Evolutionary conservation across 495 filamentous ascomycete species (phyloP).

Genomic region (Tirmania nivea): DNA sequence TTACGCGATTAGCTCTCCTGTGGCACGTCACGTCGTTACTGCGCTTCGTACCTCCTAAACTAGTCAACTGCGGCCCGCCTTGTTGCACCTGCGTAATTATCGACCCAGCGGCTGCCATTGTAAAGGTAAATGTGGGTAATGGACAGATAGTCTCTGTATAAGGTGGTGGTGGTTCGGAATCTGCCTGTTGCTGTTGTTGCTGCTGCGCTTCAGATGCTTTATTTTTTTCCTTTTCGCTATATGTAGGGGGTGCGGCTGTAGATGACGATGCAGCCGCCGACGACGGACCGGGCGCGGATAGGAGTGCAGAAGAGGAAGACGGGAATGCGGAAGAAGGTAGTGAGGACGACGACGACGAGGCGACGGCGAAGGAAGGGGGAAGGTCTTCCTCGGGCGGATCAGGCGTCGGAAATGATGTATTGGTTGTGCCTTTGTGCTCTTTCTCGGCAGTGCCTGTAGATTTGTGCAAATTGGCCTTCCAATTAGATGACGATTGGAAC

Average conservation of each 20-base stretch:
- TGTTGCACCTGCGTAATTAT: conserved; percentile 98
- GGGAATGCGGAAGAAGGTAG: background rate
- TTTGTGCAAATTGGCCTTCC: background rate
- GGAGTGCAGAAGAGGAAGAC: background rate
- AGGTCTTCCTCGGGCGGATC: background rate
- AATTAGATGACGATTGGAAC: background rate
- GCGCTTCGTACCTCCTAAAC: conserved; percentile 49
- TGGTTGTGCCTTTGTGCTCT: background rate
- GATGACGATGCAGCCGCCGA: background rate
- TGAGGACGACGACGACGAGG: conserved; percentile 1
- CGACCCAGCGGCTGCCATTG: conserved; percentile 95
- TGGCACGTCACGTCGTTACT: background rate
- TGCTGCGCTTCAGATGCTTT: background rate
- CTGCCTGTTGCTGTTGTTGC: background rate
- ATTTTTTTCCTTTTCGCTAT: conserved; percentile 17
- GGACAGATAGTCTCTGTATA: conserved; percentile 90
- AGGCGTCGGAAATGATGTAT: background rate
- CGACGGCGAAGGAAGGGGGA: background rate
- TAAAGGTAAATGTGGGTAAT: conserved; percentile 80
- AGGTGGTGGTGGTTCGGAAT: conserved; percentile 53
- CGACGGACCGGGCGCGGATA: background rate
- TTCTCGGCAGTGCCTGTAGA: background rate
- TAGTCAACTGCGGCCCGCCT: conserved; percentile 68
- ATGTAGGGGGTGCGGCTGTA: conserved; percentile 11
- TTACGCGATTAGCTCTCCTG: background rate